Evolutionary conservation across 495 filamentous ascomycete species (phyloP).

Genomic region (Neurospora africana): DNA sequence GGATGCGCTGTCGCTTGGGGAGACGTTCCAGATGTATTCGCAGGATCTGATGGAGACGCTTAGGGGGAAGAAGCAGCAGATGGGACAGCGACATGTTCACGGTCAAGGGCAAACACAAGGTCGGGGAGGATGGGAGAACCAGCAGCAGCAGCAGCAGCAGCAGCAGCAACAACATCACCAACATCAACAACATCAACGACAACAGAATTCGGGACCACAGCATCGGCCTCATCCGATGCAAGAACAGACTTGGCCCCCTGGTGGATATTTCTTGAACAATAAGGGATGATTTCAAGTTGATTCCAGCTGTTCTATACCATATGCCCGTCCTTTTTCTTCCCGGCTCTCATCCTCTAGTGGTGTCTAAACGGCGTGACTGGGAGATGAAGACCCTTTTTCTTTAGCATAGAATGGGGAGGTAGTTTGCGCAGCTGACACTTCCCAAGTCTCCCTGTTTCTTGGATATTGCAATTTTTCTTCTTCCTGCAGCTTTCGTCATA

Average conservation of each 20-base stretch:
- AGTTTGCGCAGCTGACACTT: too few relatives aligned
- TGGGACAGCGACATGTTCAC: neutral
- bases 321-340: too few relatives aligned
- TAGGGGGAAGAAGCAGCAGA: conserved; percentile 14
- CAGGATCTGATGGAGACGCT: conserved; percentile 25
- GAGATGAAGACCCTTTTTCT: too few relatives aligned
- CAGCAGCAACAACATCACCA: conserved; percentile 9
- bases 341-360: too few relatives aligned
- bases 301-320: too few relatives aligned
- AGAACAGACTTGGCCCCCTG: neutral
- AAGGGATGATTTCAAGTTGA: neutral
- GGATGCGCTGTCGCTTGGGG: conserved; percentile 29
- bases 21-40: conserved; percentile 34
- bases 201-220: neutral
- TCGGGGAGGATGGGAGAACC: neutral
- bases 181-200: conserved; percentile 11
- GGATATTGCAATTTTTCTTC: neutral
- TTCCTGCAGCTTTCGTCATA: neutral
- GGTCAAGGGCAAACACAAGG: conserved; percentile 9
- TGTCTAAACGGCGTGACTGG: too few relatives aligned
- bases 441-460: neutral
- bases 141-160: neutral
- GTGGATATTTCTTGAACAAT: neutral
- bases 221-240: neutral
- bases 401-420: too few relatives aligned